Evolutionary conservation across 257 asterid genomes (phyloP).

Genomic region (Solanum megistacrolobum): DNA sequence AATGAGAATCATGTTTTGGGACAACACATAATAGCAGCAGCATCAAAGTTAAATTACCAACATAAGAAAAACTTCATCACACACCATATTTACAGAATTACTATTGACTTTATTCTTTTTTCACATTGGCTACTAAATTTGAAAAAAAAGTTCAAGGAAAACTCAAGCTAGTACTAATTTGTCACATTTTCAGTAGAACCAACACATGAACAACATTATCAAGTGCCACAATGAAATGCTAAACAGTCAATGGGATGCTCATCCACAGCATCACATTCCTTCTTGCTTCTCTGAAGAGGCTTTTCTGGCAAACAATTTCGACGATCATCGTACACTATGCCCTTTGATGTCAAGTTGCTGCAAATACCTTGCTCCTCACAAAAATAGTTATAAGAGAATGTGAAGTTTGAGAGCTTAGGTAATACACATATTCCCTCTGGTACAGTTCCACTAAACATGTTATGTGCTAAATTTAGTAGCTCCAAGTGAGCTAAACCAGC

Average conservation of each 20-base stretch:
- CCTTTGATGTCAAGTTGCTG: slow-evolving; percentile 40
- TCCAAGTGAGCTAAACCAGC: slow-evolving; percentile 50
- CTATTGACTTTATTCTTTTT: not conserved
- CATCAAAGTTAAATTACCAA: not conserved
- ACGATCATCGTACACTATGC: slow-evolving; percentile 41
- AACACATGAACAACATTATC: not conserved
- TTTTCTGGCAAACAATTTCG: slow-evolving; percentile 48
- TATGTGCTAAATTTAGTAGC: slow-evolving; percentile 49
- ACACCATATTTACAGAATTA: not conserved
- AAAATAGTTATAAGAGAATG: slow-evolving; percentile 42
- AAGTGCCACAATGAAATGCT: slow-evolving; percentile 18
- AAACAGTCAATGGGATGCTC: slow-evolving; percentile 43
- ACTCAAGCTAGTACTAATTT: not conserved
- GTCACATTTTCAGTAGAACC: not conserved
- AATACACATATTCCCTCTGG: slow-evolving; percentile 51
- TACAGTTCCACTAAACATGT: slow-evolving; percentile 44
- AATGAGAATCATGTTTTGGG: not conserved
- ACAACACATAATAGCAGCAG: not conserved
- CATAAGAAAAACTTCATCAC: not conserved
- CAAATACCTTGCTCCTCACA: slow-evolving; percentile 54
- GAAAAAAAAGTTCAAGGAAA: not conserved
- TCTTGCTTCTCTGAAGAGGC: slow-evolving; percentile 56
- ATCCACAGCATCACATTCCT: slow-evolving; percentile 43
- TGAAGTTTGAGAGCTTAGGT: slow-evolving; percentile 42
- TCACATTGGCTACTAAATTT: not conserved